Evolutionary conservation across 2,329 filamentous ascomycete genomes (phyloP), one percentile per base, ranked within the genome.

Genomic region (Botryotinia calthae): DNA sequence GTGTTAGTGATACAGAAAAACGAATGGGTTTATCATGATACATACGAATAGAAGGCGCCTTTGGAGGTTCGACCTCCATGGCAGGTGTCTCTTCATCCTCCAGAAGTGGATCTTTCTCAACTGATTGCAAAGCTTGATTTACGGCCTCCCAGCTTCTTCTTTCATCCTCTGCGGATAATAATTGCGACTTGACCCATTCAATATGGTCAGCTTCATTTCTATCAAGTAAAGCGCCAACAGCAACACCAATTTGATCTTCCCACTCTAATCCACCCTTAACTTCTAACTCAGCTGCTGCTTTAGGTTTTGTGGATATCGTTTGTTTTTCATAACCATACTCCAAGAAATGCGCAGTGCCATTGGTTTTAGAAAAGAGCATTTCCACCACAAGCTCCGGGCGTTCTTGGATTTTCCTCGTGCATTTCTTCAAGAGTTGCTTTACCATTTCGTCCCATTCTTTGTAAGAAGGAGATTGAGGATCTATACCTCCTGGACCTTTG

Each of bases 301-400:
- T 89, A 16, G 90, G 87, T 61, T 89, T 87, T n/a, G 86, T 85
- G 31, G 87, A 87, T 37, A 90, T 81, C 0, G 91, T 88, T 76
- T 95, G 94, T 79, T 91, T 93, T 79, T 98, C 94, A 77, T 93
- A 92, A 0, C 96, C 96, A 79, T 95, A 94, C 80, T 98, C 95
- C 8, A 99, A 87, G 80, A 94, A 98, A 82, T 93, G 93, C 0
- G 94, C 87, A 0, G 93, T 97, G 63, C 88, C 88, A 69, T 90
- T 91, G 73, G 94, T 92, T 82, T 99, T 99, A 81, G 93, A 97
- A 82, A 99, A 99, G 22, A 99, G 86, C 86, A 99, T 89, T 82
- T 99, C 96, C 0, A 97, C 91, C 67, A 97, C 87, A 58, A 98
- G 85, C 75, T 95, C 93, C 0, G 94, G 94, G 61, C 94, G 88